Percentiles rank a stretch among this genome's conserved stretches.
These are phyloP conservation scores for Macroventuria anomochaeta DNA, from an alignment of 2,329 filamentous ascomycete genomes.

Conservation along the genomic window DNA sequence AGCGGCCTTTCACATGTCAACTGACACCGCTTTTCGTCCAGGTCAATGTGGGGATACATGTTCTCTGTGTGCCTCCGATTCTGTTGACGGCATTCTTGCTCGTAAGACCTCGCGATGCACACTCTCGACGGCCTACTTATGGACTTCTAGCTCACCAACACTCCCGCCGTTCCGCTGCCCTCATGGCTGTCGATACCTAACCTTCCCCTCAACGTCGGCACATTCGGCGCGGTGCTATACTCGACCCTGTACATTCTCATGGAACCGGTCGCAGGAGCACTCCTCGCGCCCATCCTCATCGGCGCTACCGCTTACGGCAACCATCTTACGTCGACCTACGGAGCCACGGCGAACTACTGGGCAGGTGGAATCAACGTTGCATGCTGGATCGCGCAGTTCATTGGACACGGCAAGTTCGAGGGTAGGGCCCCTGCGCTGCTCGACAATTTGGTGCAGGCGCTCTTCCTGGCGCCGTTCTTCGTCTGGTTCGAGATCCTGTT, in stretches of 20 bases:
- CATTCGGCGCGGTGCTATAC: slow-evolving; percentile 67
- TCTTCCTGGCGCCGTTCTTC: slow-evolving; percentile 93
- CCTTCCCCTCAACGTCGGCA: slow-evolving; percentile 66
- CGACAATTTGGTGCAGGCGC: slow-evolving; percentile 88
- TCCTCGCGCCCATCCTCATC: slow-evolving; percentile 78
- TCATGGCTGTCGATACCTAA: slow-evolving; percentile 61
- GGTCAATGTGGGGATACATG: slow-evolving; percentile 80
- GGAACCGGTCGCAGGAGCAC: slow-evolving; percentile 87
- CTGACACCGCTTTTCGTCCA: slow-evolving; percentile 44
- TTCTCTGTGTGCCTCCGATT: slow-evolving; percentile 78
- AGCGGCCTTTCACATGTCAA: slow-evolving; percentile 24
- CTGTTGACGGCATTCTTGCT: slow-evolving; percentile 74
- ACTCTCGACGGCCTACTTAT: neutral
- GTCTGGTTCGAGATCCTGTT: slow-evolving; percentile 97
- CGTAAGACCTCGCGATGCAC: slow-evolving; percentile 58
- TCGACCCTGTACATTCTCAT: slow-evolving; percentile 85
- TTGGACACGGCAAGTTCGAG: slow-evolving; percentile 91
- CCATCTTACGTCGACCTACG: slow-evolving; percentile 71
- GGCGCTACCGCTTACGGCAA: slow-evolving; percentile 77
- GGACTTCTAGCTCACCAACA: slow-evolving; percentile 61
- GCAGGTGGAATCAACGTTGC: slow-evolving; percentile 73
- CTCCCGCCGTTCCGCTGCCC: slow-evolving; percentile 61
- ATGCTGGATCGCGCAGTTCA: slow-evolving; percentile 87
- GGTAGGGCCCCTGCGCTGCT: slow-evolving; percentile 85
- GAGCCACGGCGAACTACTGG: slow-evolving; percentile 65